These are phyloP conservation scores for Perkinsus chesapeaki DNA, from an alignment of 169 alveolate species.

Conservation along the genomic window DNA sequence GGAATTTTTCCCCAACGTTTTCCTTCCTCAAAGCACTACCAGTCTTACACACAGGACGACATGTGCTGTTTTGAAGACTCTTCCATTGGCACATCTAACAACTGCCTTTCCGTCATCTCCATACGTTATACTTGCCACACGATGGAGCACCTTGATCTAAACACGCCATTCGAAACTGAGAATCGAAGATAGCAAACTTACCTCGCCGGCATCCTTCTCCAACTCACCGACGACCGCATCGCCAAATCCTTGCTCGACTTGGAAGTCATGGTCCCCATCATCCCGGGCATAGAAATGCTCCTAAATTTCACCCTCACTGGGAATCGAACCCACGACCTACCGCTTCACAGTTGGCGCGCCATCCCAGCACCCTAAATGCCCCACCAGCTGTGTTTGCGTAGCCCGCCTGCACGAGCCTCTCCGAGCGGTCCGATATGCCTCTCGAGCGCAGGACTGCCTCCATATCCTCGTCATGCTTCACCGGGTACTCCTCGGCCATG, in stretches of 20 bases:
- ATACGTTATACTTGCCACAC: neutral
- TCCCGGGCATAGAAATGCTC: neutral
- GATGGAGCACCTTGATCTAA: neutral
- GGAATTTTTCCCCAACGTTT: too few relatives aligned
- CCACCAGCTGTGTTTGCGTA: neutral
- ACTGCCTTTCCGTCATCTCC: neutral
- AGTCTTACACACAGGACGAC: neutral
- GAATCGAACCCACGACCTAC: neutral
- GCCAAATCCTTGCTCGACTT: neutral
- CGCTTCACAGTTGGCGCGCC: slow-evolving; percentile 1
- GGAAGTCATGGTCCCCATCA: neutral
- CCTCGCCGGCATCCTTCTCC: neutral
- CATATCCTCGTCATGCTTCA: neutral
- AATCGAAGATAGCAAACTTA: neutral
- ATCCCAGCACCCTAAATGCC: neutral
- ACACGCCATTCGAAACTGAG: neutral
- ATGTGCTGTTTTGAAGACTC: neutral
- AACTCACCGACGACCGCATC: neutral
- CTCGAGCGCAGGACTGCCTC: neutral
- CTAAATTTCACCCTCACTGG: neutral
- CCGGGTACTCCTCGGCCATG: neutral
- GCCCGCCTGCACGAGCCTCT: neutral
- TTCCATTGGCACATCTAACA: neutral
- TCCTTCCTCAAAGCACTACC: neutral
- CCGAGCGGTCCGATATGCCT: neutral